Evolutionary conservation across 169 alveolate genomes (phyloP).

Genomic region (Plasmodium vivax): DNA sequence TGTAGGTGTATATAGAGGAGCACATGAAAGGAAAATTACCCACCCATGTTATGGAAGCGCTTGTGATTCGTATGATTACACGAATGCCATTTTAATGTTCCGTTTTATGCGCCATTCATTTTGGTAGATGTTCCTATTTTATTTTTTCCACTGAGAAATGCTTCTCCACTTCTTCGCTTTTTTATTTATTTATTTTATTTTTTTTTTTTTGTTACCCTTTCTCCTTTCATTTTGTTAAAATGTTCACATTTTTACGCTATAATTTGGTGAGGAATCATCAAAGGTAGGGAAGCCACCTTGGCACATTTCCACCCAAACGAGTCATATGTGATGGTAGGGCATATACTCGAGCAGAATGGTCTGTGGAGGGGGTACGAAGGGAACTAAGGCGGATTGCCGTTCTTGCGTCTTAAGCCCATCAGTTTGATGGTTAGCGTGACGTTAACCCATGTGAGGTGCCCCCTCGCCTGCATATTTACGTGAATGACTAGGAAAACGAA

Average conservation of each 20-base stretch:
- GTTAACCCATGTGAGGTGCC: neutral
- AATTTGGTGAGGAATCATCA: slow-evolving; percentile 53
- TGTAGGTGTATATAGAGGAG: neutral
- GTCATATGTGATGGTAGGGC: neutral
- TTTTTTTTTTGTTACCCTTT: slow-evolving; percentile 3
- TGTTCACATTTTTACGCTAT: slow-evolving; percentile 5
- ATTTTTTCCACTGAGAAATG: neutral
- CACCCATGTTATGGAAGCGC: neutral
- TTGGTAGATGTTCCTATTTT: neutral
- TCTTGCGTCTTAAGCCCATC: neutral
- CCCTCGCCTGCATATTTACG: neutral
- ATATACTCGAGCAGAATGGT: neutral
- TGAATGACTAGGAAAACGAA: neutral
- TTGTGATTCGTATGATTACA: neutral
- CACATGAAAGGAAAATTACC: neutral
- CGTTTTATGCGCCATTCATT: neutral
- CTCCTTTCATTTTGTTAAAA: neutral
- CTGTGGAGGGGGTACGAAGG: neutral
- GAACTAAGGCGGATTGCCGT: neutral
- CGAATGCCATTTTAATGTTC: neutral
- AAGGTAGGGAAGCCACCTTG: neutral
- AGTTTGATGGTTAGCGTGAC: neutral
- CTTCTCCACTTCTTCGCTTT: neutral
- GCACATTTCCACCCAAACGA: neutral
- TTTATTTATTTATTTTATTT: neutral